phyloP scores from a whole-genome alignment of 345 rosid species.

The Conringia planisiliqua region DNA sequence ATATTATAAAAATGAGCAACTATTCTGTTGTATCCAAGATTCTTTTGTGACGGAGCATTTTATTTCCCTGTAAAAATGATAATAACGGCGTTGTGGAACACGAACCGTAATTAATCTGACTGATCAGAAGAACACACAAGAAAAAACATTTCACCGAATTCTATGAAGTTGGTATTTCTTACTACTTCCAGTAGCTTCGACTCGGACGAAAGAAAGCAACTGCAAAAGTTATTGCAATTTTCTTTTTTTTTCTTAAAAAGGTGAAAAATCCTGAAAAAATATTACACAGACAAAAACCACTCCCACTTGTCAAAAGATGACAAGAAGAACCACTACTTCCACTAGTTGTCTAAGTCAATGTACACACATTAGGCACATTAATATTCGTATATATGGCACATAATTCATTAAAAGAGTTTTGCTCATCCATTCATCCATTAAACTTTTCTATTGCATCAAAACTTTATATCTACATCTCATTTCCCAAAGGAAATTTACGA shows the following conservation, averaged over 20 bases:
- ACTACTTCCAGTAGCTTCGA: too few relatives aligned
- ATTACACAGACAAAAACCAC: conserved; percentile 20
- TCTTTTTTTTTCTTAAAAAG: background rate
- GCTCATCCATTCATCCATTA: conserved; percentile 1
- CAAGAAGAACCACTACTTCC: conserved; percentile 11
- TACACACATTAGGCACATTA: background rate
- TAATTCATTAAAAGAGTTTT: background rate
- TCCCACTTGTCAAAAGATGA: conserved; percentile 30
- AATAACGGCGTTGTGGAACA: background rate
- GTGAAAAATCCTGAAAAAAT: background rate
- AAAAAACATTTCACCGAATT: background rate
- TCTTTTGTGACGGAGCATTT: background rate
- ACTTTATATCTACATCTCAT: background rate
- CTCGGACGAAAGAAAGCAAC: too few relatives aligned
- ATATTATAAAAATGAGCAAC: background rate
- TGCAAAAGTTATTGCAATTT: background rate
- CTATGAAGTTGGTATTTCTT: too few relatives aligned
- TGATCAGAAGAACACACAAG: background rate
- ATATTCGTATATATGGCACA: background rate
- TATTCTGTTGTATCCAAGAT: background rate
- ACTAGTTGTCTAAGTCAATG: conserved; percentile 18
- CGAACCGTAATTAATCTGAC: background rate
- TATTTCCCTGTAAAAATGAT: background rate
- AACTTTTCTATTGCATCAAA: conserved; percentile 1
- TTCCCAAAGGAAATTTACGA: background rate